phyloP scores from a whole-genome alignment of 441 rosid genomes.

The Gossypium aridum region DNA sequence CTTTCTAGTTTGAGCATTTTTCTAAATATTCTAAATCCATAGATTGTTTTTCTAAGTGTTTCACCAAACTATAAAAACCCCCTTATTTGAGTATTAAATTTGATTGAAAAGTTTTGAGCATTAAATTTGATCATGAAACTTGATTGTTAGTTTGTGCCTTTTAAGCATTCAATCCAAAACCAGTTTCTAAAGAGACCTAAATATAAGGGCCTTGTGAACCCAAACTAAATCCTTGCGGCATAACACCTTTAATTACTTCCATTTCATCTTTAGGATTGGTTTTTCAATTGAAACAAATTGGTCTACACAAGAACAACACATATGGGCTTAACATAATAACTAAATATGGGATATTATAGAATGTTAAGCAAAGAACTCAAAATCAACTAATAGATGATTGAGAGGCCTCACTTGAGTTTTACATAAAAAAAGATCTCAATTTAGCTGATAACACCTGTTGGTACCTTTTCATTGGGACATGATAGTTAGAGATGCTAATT shows the following conservation, averaged over 20 bases:
- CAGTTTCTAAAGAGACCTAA: not conserved
- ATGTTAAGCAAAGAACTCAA: not conserved
- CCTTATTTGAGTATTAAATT: not conserved
- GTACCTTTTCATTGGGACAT: not conserved
- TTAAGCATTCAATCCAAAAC: not conserved
- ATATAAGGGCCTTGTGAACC: not conserved
- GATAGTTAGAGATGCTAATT: not conserved
- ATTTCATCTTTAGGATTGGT: not conserved
- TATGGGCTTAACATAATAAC: not conserved
- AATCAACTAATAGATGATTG: not conserved
- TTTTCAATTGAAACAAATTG: not conserved
- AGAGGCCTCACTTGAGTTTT: not conserved
- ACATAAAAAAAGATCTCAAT: not conserved
- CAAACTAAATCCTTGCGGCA: not conserved
- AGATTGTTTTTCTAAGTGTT: not conserved
- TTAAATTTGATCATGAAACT: not conserved
- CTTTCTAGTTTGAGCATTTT: not conserved
- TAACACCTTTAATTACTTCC: not conserved
- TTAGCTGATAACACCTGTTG: not conserved
- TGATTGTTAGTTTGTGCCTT: not conserved
- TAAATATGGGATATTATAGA: not conserved
- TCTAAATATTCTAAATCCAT: not conserved
- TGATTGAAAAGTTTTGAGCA: not conserved
- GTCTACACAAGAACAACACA: not conserved
- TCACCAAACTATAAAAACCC: not conserved